Percentiles rank a stretch among this genome's conserved stretches.
These are phyloP conservation scores for Botryococcus braunii DNA, from an alignment of 163 green algal species.

Conservation along the genomic window DNA sequence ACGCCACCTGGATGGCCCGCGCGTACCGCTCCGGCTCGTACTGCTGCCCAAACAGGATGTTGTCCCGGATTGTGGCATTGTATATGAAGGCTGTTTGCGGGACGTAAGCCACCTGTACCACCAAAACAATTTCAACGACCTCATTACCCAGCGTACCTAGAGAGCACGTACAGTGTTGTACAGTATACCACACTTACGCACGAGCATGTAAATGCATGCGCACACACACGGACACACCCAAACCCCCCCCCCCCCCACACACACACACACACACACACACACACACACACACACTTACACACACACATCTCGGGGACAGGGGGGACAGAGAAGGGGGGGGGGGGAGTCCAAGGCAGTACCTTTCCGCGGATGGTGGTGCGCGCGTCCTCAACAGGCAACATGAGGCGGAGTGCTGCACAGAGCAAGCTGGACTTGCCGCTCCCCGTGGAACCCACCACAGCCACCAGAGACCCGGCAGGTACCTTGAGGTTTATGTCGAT, in stretches of 20 bases:
- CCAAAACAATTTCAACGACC: neutral
- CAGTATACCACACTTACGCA: too few relatives aligned
- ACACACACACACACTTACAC: too few relatives aligned
- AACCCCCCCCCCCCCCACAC: too few relatives aligned
- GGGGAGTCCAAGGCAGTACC: slow-evolving; percentile 2
- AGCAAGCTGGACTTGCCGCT: slow-evolving; percentile 52
- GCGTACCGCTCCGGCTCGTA: slow-evolving; percentile 45
- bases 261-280: too few relatives aligned
- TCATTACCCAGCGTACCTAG: too few relatives aligned
- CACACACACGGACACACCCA: too few relatives aligned
- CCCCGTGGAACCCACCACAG: slow-evolving; percentile 45
- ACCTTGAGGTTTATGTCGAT: slow-evolving; percentile 37
- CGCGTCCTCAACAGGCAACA: slow-evolving; percentile 28
- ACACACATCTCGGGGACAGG: neutral
- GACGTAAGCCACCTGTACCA: slow-evolving; percentile 32
- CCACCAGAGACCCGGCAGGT: slow-evolving; percentile 28
- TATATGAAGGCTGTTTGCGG: slow-evolving; percentile 55
- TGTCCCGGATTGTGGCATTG: slow-evolving; percentile 57
- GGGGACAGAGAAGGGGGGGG: neutral
- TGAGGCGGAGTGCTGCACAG: slow-evolving; percentile 37
- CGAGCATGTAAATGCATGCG: too few relatives aligned
- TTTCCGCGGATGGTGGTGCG: slow-evolving; percentile 12
- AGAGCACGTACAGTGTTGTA: too few relatives aligned
- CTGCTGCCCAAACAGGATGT: slow-evolving; percentile 69
- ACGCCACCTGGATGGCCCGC: slow-evolving; percentile 16